These are phyloP conservation scores for Colletotrichum spinosum DNA, from an alignment of 2,329 filamentous ascomycete genomes.

Conservation along the genomic window DNA sequence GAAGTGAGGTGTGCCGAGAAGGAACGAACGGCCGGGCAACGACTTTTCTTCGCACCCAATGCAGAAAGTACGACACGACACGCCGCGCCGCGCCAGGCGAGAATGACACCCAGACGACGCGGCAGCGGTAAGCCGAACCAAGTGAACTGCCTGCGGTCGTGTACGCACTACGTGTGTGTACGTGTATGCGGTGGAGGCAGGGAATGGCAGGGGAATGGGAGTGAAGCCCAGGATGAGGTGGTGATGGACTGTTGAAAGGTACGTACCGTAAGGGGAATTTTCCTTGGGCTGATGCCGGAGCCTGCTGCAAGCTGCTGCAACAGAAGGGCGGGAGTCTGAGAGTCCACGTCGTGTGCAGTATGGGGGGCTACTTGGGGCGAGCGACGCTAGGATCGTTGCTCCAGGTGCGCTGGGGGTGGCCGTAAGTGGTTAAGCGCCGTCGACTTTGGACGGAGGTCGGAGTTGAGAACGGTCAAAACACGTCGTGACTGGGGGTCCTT, in stretches of 20 bases:
- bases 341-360: conserved; percentile 25
- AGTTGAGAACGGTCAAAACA: not conserved
- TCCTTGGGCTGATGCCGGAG: conserved; percentile 22
- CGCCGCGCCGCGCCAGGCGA: not conserved
- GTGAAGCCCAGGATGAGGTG: not conserved
- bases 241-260: conserved; percentile 3
- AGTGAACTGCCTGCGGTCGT: not conserved
- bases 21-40: conserved; percentile 31
- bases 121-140: not conserved
- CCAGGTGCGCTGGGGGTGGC: conserved; percentile 19
- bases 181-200: not conserved
- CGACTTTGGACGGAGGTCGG: conserved; percentile 12
- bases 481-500: conserved; percentile 22
- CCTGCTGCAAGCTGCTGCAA: conserved; percentile 37
- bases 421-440: conserved; percentile 24
- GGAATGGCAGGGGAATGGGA: conserved; percentile 4
- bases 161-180: too few species aligned
- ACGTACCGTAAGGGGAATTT: conserved; percentile 25
- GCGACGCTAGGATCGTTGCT: conserved; percentile 33
- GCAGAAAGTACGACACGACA: not conserved
- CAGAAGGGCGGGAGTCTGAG: conserved; percentile 34
- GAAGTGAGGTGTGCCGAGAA: conserved; percentile 20
- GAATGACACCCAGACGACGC: not conserved
- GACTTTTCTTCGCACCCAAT: not conserved
- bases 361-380: conserved; percentile 34